phyloP scores from a whole-genome alignment of 805 yeast species.

The Cyberlindnera subsufficiens region DNA sequence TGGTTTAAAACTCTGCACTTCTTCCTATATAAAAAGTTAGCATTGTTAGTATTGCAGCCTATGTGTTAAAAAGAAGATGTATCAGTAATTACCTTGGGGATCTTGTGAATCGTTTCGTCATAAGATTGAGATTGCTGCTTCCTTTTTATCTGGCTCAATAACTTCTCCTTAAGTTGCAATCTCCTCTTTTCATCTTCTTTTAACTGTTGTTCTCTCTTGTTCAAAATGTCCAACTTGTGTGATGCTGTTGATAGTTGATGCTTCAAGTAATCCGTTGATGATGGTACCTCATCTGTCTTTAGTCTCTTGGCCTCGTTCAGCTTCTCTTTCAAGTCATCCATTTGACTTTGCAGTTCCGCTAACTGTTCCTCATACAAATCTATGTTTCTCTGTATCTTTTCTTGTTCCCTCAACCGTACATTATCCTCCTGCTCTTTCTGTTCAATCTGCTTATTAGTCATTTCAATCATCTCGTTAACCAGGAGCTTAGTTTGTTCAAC shows the following conservation, averaged over 20 bases:
- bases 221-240: conserved; percentile 11
- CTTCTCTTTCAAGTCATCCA: neutral
- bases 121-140: conserved; percentile 1
- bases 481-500: neutral
- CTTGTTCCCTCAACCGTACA: too few species aligned
- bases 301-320: neutral
- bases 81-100: conserved; percentile 21
- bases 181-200: conserved; percentile 5
- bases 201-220: conserved; percentile 8
- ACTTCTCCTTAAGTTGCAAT: conserved; percentile 6
- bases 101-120: conserved; percentile 19
- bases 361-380: too few species aligned
- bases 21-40: conserved; percentile 8
- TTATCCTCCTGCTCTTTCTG: neutral
- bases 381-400: too few species aligned
- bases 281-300: neutral
- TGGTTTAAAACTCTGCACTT: conserved; percentile 16
- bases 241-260: conserved; percentile 7
- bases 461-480: neutral
- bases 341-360: too few species aligned
- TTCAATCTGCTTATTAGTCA: neutral
- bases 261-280: conserved; percentile 2
- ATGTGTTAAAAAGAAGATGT: neutral
- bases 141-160: conserved; percentile 5
- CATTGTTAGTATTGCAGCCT: conserved; percentile 15